Conservation (phyloP, 345 rosid species). For the Populus pruinosa region DNA sequence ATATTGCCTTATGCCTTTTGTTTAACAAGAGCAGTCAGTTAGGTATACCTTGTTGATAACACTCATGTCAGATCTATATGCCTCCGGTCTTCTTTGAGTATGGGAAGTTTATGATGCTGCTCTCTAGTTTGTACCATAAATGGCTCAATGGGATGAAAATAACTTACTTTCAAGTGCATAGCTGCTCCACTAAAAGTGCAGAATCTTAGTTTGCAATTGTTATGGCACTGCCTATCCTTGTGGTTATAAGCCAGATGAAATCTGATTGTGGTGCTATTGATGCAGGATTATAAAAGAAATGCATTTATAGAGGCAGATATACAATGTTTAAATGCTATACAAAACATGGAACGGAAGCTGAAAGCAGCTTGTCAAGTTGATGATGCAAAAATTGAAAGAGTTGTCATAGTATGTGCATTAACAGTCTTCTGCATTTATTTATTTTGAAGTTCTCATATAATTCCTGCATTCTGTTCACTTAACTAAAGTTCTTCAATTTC, state of each 20-base stretch:
- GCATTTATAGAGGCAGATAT: constrained; percentile 51
- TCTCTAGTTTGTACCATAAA: background rate
- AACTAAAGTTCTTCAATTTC: too few relatives aligned
- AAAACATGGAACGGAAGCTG: constrained; percentile 43
- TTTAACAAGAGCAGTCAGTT: background rate
- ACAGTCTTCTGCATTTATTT: background rate
- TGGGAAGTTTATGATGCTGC: too few relatives aligned
- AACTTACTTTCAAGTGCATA: background rate
- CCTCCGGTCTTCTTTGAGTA: too few relatives aligned
- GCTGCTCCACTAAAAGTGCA: background rate
- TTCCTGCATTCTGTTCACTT: background rate
- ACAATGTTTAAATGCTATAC: constrained; percentile 39
- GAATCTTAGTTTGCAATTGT: background rate
- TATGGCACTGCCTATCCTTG: background rate
- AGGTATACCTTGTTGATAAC: constrained; percentile 8
- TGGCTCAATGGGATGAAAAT: background rate
- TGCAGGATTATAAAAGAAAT: constrained; percentile 77
- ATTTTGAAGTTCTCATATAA: background rate
- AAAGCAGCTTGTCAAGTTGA: constrained; percentile 33
- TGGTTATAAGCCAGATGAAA: background rate
- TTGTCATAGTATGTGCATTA: constrained; percentile 16
- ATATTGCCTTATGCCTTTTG: too few relatives aligned
- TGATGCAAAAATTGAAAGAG: constrained; percentile 26
- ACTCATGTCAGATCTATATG: background rate
- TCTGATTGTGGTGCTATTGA: constrained; percentile 1